A percentile compares a stretch with the other conserved stretches of the same genome.
phyloP scores from a whole-genome alignment of 129 eudicot species.

The Rutidosis leptorrhynchoides region DNA sequence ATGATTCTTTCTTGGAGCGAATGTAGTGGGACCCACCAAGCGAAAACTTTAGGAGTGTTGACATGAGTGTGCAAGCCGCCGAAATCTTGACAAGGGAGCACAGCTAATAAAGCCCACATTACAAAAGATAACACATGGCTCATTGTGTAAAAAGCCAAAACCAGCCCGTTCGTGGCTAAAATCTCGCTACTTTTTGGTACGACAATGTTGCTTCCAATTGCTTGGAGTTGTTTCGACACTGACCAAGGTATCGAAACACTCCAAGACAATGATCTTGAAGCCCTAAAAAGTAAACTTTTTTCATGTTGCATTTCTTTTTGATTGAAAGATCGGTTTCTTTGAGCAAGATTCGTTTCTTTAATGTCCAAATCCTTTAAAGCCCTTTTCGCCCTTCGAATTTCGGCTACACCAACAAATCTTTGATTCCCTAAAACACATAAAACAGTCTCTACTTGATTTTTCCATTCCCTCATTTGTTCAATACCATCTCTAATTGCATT shows the following conservation, averaged over 20 bases:
- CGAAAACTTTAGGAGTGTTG: conserved; percentile 36
- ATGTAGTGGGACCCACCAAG: conserved; percentile 52
- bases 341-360: conserved; percentile 26
- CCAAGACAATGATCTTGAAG: conserved; percentile 37
- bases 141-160: conserved; percentile 64
- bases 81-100: conserved; percentile 82
- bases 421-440: conserved; percentile 58
- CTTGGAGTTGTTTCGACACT: conserved; percentile 35
- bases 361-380: conserved; percentile 65
- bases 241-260: conserved; percentile 37
- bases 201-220: conserved; percentile 30
- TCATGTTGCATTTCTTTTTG: conserved; percentile 25
- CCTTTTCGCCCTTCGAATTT: conserved; percentile 63
- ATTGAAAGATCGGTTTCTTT: conserved; percentile 34
- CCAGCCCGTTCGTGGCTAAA: conserved; percentile 29
- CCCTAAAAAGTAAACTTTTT: conserved; percentile 12
- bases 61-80: conserved; percentile 67
- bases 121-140: conserved; percentile 58
- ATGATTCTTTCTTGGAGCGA: conserved; percentile 65
- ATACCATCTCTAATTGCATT: conserved; percentile 73
- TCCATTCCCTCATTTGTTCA: conserved; percentile 62
- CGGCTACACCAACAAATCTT: conserved; percentile 66
- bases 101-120: conserved; percentile 94
- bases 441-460: conserved; percentile 71
- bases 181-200: conserved; percentile 42